These are phyloP conservation scores for Aspergillus texensis DNA, from an alignment of 2,329 filamentous ascomycete genomes.

Conservation along the genomic window DNA sequence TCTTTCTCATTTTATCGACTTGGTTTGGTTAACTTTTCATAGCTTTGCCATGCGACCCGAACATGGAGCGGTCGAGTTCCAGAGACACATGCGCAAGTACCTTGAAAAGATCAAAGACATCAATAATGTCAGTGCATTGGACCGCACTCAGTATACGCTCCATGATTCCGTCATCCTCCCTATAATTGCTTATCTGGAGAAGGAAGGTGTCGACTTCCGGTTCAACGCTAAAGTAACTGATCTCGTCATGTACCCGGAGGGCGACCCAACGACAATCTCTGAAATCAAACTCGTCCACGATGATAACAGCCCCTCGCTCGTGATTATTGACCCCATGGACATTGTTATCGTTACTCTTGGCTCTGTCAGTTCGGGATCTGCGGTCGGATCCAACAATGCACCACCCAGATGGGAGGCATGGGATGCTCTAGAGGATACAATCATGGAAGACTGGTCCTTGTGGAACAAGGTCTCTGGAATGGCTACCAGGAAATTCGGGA, in stretches of 20 bases:
- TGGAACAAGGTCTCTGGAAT: conserved; percentile 40
- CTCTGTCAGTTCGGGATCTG: conserved; percentile 39
- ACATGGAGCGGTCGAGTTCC: conserved; percentile 28
- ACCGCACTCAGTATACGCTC: conserved; percentile 29
- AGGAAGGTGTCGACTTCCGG: conserved; percentile 31
- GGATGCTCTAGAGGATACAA: conserved; percentile 17
- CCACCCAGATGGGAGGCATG: conserved; percentile 16
- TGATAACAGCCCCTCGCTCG: conserved; percentile 20
- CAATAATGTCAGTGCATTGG: conserved; percentile 23
- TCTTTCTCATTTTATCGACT: not conserved
- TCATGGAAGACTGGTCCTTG: conserved; percentile 39
- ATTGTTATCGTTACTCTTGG: conserved; percentile 45
- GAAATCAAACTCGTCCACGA: conserved; percentile 28
- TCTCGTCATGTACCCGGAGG: conserved; percentile 22
- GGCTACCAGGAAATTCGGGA: conserved; percentile 34
- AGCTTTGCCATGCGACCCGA: conserved; percentile 21
- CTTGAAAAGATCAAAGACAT: conserved; percentile 25
- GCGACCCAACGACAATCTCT: conserved; percentile 32
- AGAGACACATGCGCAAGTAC: conserved; percentile 26
- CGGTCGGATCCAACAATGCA: conserved; percentile 34
- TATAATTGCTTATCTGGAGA: conserved; percentile 26
- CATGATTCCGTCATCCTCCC: conserved; percentile 30
- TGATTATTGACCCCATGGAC: conserved; percentile 35
- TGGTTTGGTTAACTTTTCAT: not conserved
- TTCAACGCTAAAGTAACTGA: conserved; percentile 27